Percentiles rank a stretch among this genome's conserved stretches.
phyloP scores from a whole-genome alignment of 371 early-diverging fungal species.

The Cokeromyces recurvatus region DNA sequence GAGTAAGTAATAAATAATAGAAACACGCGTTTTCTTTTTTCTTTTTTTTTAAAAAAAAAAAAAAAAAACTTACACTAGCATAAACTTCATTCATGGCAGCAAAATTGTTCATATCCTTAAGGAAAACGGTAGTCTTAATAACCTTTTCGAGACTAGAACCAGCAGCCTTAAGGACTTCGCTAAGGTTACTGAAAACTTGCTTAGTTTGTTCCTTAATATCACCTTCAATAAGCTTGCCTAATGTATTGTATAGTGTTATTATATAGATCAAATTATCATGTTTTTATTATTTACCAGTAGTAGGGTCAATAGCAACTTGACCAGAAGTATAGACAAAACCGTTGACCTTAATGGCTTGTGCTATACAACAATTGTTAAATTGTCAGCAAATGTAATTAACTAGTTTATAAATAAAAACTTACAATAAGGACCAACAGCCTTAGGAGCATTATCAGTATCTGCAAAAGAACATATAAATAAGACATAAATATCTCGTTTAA shows the following conservation, averaged over 20 bases:
- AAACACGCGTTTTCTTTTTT: too few relatives aligned
- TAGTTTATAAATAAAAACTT: neutral
- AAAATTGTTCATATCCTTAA: slow-evolving; percentile 78
- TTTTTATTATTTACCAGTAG: slow-evolving; percentile 15
- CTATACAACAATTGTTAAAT: slow-evolving; percentile 8
- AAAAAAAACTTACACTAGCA: slow-evolving; percentile 35
- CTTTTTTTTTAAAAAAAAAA: too few relatives aligned
- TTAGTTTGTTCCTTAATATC: slow-evolving; percentile 46
- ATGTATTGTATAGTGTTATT: neutral
- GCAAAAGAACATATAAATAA: neutral
- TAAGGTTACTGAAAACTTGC: slow-evolving; percentile 66
- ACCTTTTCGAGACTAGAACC: slow-evolving; percentile 68
- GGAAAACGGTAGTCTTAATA: slow-evolving; percentile 82
- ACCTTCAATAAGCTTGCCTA: slow-evolving; percentile 40
- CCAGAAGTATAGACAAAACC: slow-evolving; percentile 70
- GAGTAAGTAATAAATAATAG: too few relatives aligned
- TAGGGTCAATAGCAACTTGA: slow-evolving; percentile 53
- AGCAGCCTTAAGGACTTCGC: slow-evolving; percentile 66
- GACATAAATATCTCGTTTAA: too few relatives aligned
- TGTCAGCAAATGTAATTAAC: too few relatives aligned
- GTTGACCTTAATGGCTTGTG: slow-evolving; percentile 65
- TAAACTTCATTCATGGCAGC: slow-evolving; percentile 78
- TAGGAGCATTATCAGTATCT: slow-evolving; percentile 20
- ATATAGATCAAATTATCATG: neutral
- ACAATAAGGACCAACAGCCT: slow-evolving; percentile 33